Conservation (phyloP, 2,329 filamentous ascomycete species). For the Cytospora leucostoma region DNA sequence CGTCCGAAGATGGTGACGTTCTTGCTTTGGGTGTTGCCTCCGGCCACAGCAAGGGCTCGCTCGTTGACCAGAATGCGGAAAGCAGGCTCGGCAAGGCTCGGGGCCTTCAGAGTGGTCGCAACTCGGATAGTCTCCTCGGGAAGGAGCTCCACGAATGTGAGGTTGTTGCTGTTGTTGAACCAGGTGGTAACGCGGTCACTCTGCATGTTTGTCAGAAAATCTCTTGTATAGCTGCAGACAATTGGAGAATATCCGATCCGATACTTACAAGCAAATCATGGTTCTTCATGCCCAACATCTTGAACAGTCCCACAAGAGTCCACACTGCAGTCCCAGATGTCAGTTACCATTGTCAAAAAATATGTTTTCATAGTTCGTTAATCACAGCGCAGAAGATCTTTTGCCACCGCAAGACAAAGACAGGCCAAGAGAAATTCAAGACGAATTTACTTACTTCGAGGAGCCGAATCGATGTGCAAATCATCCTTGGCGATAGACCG, state of each 20-base stretch:
- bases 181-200: constrained; percentile 56
- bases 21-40: constrained; percentile 35
- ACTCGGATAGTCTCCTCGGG: constrained; percentile 63
- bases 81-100: constrained; percentile 47
- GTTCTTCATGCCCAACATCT: constrained; percentile 55
- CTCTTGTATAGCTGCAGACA: neutral
- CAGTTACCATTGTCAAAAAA: neutral
- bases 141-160: constrained; percentile 61
- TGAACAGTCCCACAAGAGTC: constrained; percentile 65
- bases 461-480: constrained; percentile 63
- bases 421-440: neutral
- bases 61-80: constrained; percentile 67
- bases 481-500: constrained; percentile 57
- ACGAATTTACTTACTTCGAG: constrained; percentile 42
- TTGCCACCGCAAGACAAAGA: neutral
- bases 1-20: constrained; percentile 23
- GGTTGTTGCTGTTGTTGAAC: constrained; percentile 58
- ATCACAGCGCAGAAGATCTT: neutral
- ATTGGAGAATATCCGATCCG: neutral
- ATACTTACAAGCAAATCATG: constrained; percentile 40
- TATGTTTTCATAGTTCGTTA: neutral
- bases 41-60: constrained; percentile 51
- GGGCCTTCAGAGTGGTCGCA: constrained; percentile 49
- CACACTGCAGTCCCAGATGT: constrained; percentile 44
- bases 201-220: constrained; percentile 31